Conservation (phyloP, 1,284 basidiomycete species). For the Cutaneotrichosporon mucoides region DNA sequence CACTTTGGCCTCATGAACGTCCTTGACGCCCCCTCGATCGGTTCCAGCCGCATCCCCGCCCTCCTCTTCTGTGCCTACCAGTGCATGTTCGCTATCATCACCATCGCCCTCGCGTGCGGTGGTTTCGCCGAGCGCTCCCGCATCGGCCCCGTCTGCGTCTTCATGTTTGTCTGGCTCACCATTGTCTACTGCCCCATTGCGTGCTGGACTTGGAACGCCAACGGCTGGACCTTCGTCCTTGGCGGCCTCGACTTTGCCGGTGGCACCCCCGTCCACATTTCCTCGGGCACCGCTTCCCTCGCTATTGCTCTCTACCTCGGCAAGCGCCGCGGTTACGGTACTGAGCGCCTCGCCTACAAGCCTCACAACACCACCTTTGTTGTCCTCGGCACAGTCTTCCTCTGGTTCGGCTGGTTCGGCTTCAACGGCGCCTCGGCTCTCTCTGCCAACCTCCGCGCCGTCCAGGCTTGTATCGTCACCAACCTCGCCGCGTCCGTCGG, state of each 20-base stretch:
- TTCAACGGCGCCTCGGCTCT: constrained; percentile 71
- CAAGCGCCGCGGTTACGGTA: constrained; percentile 83
- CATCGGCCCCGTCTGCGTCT: constrained; percentile 80
- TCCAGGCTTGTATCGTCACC: constrained; percentile 87
- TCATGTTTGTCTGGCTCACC: constrained; percentile 88
- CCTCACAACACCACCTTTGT: constrained; percentile 78
- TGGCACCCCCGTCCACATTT: constrained; percentile 91
- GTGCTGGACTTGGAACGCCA: constrained; percentile 89
- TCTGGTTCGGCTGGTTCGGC: constrained; percentile 99
- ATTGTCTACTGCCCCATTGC: constrained; percentile 91
- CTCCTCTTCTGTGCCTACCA: constrained; percentile 77
- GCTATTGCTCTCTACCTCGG: constrained; percentile 92
- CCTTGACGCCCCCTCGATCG: constrained; percentile 66
- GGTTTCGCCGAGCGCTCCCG: constrained; percentile 88
- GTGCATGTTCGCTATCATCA: constrained; percentile 54
- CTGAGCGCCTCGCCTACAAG: constrained; percentile 83
- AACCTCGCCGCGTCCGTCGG: constrained; percentile 82
- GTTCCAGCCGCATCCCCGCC: constrained; percentile 67
- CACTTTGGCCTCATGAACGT: constrained; percentile 63
- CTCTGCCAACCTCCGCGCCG: constrained; percentile 79
- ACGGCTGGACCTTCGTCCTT: constrained; percentile 75
- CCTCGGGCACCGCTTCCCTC: constrained; percentile 80
- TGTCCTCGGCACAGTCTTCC: constrained; percentile 83
- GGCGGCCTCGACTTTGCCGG: constrained; percentile 93
- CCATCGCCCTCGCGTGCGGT: constrained; percentile 69